phyloP scores from a whole-genome alignment of 176 grass and related monocot species.

The Pharus latifolius region DNA sequence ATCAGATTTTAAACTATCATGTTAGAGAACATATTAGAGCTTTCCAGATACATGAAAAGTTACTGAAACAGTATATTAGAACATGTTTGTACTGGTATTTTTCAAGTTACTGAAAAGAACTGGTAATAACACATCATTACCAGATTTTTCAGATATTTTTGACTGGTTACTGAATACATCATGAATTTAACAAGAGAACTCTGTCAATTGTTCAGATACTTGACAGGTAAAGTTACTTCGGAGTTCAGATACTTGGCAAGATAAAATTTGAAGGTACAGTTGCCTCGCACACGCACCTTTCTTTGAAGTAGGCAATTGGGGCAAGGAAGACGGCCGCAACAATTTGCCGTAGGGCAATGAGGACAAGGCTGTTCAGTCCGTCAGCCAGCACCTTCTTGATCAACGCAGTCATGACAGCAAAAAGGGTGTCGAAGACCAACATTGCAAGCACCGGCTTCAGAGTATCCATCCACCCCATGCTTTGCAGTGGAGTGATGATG shows the following conservation, averaged over 20 bases:
- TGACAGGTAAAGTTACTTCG: background rate
- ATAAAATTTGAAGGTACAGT: background rate
- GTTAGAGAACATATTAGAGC: background rate
- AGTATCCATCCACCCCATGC: background rate
- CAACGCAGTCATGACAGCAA: constrained; percentile 39
- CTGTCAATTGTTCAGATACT: background rate
- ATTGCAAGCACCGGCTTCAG: constrained; percentile 32
- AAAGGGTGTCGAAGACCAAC: constrained; percentile 22
- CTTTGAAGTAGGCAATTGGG: constrained; percentile 46
- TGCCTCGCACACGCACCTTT: constrained; percentile 36
- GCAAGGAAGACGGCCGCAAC: constrained; percentile 36
- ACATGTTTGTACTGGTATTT: background rate
- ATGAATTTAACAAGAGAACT: background rate
- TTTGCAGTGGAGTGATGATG: background rate
- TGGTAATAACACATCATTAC: background rate
- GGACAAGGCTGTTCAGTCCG: constrained; percentile 37
- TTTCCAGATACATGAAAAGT: too few relatives aligned
- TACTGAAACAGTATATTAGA: background rate
- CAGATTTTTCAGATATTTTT: background rate
- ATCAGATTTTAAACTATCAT: background rate
- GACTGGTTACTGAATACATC: background rate
- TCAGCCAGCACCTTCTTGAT: constrained; percentile 44
- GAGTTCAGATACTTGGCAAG: background rate
- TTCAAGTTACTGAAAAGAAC: background rate
- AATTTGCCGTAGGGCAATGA: constrained; percentile 49